These are phyloP conservation scores for Boletus reticulatus DNA, from an alignment of 768 basidiomycete genomes.

Conservation along the genomic window DNA sequence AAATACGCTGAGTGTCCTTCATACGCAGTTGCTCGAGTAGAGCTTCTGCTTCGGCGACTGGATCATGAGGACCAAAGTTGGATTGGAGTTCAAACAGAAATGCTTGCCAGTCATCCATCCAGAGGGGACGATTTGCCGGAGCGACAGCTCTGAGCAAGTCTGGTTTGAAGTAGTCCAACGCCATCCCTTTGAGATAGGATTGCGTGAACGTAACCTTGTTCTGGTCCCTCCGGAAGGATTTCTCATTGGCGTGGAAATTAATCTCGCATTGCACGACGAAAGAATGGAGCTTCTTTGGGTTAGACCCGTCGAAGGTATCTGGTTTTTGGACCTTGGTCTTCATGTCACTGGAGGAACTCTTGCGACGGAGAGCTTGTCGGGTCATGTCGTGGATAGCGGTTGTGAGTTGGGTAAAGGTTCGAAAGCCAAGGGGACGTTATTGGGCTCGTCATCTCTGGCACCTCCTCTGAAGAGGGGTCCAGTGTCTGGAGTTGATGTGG, in stretches of 20 bases:
- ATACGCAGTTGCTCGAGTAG: neutral
- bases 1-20: neutral
- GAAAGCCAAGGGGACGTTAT: too few species aligned
- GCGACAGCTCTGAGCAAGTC: neutral
- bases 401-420: too few species aligned
- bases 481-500: too few species aligned
- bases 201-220: neutral
- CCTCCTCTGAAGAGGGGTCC: too few species aligned
- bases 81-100: neutral
- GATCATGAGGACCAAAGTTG: neutral
- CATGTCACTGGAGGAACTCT: too few species aligned
- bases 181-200: neutral
- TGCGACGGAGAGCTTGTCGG: too few species aligned
- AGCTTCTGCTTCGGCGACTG: neutral
- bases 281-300: neutral
- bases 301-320: neutral
- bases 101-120: neutral
- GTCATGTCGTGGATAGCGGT: too few species aligned
- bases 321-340: neutral
- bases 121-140: neutral
- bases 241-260: neutral
- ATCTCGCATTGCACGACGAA: neutral
- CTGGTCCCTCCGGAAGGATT: neutral
- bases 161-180: neutral
- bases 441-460: too few species aligned